Percentiles rank a stretch among this genome's conserved stretches.
Conservation (phyloP, 2,329 filamentous ascomycete genomes). For the Fusarium chlamydosporum region DNA sequence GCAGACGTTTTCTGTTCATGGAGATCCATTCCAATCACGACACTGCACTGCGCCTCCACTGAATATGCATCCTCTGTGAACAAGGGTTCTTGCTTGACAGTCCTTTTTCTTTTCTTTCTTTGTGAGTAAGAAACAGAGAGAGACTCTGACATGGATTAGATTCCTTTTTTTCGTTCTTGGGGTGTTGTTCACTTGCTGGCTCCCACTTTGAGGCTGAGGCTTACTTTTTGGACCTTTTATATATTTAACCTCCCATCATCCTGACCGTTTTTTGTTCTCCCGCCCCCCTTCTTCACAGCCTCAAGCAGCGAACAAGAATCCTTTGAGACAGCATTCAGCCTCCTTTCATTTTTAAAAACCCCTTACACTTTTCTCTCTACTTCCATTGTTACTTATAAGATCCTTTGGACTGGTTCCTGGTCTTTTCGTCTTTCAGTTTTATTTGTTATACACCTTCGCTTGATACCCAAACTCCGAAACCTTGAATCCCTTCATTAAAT, state of each 20-base stretch:
- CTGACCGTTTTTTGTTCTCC: conserved; percentile 2
- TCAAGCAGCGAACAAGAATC: conserved; percentile 13
- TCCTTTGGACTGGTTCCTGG: conserved; percentile 30
- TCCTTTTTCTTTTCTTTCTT: not conserved
- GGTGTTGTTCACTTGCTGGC: conserved; percentile 13
- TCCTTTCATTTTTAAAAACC: conserved; percentile 30
- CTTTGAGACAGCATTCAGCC: conserved; percentile 26
- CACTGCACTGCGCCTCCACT: conserved; percentile 37
- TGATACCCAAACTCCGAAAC: conserved; percentile 23
- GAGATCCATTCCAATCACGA: conserved; percentile 29
- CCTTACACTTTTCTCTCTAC: not conserved
- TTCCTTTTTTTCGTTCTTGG: conserved; percentile 2
- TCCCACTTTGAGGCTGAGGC: conserved; percentile 34
- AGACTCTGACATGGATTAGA: conserved; percentile 15
- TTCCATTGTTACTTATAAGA: conserved; percentile 16
- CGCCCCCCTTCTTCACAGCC: conserved; percentile 24
- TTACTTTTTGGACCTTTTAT: conserved; percentile 26
- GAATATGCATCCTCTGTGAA: not conserved
- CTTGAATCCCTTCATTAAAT: not conserved
- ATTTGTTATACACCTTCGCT: not conserved
- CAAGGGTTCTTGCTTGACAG: conserved; percentile 24
- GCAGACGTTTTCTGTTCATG: not conserved
- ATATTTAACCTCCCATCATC: conserved; percentile 14
- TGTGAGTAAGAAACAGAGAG: not conserved
- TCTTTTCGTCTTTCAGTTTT: conserved; percentile 8